These are phyloP conservation scores for Blastomyces parvus DNA, from an alignment of 2,329 filamentous ascomycete species.

Conservation along the genomic window DNA sequence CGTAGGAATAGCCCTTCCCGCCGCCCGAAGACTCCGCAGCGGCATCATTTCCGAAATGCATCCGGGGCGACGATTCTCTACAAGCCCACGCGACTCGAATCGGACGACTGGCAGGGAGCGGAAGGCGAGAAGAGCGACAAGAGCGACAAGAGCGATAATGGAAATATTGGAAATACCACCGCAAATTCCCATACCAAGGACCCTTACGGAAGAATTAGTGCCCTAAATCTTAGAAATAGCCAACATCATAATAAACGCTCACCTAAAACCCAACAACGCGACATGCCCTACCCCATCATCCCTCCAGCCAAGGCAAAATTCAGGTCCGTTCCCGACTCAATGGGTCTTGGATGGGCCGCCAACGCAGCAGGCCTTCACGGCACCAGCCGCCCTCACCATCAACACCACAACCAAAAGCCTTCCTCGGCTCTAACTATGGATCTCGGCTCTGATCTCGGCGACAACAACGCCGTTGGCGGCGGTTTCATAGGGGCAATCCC, in stretches of 20 bases:
- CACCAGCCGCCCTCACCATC: conserved; percentile 29
- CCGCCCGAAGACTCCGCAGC: conserved; percentile 32
- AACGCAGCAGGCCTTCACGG: conserved; percentile 24
- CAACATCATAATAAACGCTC: not conserved
- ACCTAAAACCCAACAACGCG: conserved; percentile 19
- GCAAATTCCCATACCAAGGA: not conserved
- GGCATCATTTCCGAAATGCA: conserved; percentile 58
- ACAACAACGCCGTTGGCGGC: conserved; percentile 51
- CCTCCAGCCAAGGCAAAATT: conserved; percentile 42
- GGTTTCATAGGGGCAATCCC: conserved; percentile 56
- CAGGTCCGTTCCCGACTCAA: conserved; percentile 48
- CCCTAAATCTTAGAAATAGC: not conserved
- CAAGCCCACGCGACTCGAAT: conserved; percentile 49
- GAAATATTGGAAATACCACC: not conserved
- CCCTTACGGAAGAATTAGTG: not conserved
- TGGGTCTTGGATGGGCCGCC: conserved; percentile 44
- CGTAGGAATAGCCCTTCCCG: conserved; percentile 29
- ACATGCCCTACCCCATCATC: conserved; percentile 49
- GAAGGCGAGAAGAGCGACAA: too few relatives aligned
- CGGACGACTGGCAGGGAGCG: not conserved
- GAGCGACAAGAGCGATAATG: too few relatives aligned
- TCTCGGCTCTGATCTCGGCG: conserved; percentile 62
- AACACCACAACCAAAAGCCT: not conserved
- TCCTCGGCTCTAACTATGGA: conserved; percentile 60
- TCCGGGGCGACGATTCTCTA: conserved; percentile 80